Conservation (phyloP, 1,284 basidiomycete species). For the Phlebopus sp. region DNA sequence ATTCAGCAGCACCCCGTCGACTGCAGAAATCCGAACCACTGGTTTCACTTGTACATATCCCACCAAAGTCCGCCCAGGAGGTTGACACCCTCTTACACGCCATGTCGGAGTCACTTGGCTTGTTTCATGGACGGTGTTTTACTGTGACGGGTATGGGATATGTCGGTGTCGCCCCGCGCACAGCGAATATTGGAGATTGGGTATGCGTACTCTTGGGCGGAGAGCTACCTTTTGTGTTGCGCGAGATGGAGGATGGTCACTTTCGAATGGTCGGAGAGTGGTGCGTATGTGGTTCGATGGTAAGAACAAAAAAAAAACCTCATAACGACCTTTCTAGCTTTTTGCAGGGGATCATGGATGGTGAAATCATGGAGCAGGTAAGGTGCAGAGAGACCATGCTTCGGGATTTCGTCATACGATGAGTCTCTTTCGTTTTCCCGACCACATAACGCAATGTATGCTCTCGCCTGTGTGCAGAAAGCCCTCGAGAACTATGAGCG, state of each 20-base stretch:
- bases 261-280: not conserved
- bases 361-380: constrained; percentile 1
- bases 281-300: not conserved
- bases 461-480: too few relatives aligned
- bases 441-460: too few relatives aligned
- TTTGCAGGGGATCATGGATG: constrained; percentile 2
- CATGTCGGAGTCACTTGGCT: not conserved
- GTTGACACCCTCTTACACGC: not conserved
- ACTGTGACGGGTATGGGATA: not conserved
- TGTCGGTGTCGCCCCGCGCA: not conserved
- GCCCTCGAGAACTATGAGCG: too few relatives aligned
- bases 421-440: not conserved
- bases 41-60: not conserved
- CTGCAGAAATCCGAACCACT: not conserved
- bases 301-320: not conserved
- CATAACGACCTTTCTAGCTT: not conserved
- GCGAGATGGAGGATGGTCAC: not conserved
- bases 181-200: not conserved
- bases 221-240: not conserved
- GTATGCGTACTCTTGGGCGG: constrained; percentile 1
- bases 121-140: constrained; percentile 1
- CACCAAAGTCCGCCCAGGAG: not conserved
- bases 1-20: not conserved
- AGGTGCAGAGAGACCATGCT: not conserved
- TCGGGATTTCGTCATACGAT: not conserved